Conservation (phyloP, 2,329 filamentous ascomycete genomes). For the Colletotrichum costaricense region DNA sequence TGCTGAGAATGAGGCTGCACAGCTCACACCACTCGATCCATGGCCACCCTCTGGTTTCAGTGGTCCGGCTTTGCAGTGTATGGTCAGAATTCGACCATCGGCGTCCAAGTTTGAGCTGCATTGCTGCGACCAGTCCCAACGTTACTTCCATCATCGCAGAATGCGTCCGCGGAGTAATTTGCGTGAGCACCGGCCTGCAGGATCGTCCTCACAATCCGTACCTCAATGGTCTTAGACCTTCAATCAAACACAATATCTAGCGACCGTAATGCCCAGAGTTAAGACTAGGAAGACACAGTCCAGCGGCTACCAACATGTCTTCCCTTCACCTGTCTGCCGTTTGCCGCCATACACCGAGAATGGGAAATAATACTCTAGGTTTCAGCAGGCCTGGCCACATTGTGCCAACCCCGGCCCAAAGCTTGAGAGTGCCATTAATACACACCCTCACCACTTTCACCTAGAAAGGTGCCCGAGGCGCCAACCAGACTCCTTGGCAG, state of each 20-base stretch:
- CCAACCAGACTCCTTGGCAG: constrained; percentile 1
- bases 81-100: neutral
- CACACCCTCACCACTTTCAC: neutral
- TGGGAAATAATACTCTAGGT: constrained; percentile 1
- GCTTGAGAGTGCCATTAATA: constrained; percentile 1
- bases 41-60: constrained; percentile 22
- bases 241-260: neutral
- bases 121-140: neutral
- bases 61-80: constrained; percentile 19
- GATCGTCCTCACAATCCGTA: neutral
- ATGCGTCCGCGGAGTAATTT: neutral
- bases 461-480: constrained; percentile 4
- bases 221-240: neutral
- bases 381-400: constrained; percentile 12
- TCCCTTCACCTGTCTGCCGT: constrained; percentile 13
- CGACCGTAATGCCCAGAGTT: too few species aligned
- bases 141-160: neutral
- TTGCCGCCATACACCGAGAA: constrained; percentile 23
- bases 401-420: constrained; percentile 10
- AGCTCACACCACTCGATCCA: constrained; percentile 25
- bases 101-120: neutral
- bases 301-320: neutral
- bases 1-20: constrained; percentile 36
- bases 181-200: neutral
- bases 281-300: neutral